Percentiles rank a stretch among this genome's conserved stretches.
phyloP scores from a whole-genome alignment of 1,139 yeast genomes.

The Nadsonia starkeyi-henricii region DNA sequence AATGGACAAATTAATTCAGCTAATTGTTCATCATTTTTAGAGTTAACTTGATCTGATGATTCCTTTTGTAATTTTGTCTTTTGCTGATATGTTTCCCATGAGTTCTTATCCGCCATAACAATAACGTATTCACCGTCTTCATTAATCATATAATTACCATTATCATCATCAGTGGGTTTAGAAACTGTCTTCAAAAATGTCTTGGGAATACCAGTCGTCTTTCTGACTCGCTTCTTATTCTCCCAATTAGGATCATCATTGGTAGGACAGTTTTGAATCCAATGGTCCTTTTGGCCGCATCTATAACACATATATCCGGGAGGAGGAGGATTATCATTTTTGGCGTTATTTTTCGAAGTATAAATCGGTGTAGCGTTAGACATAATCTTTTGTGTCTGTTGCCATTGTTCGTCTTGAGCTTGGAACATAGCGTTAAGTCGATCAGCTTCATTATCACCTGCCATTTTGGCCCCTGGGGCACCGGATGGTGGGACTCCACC shows the following conservation, averaged over 20 bases:
- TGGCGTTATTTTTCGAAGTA: constrained; percentile 13
- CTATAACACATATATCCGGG: constrained; percentile 92
- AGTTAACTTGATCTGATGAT: constrained; percentile 10
- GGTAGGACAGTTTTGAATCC: constrained; percentile 94
- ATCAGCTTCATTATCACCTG: constrained; percentile 62
- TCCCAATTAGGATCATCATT: constrained; percentile 88
- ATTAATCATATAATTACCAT: constrained; percentile 66
- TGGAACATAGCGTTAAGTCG: constrained; percentile 82
- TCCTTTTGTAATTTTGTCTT: constrained; percentile 35
- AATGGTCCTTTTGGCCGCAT: constrained; percentile 94
- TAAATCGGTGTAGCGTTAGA: constrained; percentile 33
- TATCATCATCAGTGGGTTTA: constrained; percentile 40
- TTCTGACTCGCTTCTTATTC: constrained; percentile 63
- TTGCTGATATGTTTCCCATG: constrained; percentile 77
- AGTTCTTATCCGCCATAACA: constrained; percentile 83
- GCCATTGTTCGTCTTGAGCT: constrained; percentile 89
- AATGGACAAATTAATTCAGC: constrained; percentile 47
- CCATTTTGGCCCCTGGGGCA: constrained; percentile 14
- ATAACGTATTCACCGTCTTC: constrained; percentile 93
- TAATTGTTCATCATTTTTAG: constrained; percentile 27
- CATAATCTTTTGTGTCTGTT: constrained; percentile 82
- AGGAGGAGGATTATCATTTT: constrained; percentile 44
- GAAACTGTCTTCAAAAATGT: constrained; percentile 77
- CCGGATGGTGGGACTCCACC: constrained; percentile 14
- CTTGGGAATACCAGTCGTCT: constrained; percentile 96